A percentile compares a stretch with the other conserved stretches of the same genome.
Evolutionary conservation across 2,329 filamentous ascomycete species (phyloP).

Genomic region (Fusarium nelsonii): DNA sequence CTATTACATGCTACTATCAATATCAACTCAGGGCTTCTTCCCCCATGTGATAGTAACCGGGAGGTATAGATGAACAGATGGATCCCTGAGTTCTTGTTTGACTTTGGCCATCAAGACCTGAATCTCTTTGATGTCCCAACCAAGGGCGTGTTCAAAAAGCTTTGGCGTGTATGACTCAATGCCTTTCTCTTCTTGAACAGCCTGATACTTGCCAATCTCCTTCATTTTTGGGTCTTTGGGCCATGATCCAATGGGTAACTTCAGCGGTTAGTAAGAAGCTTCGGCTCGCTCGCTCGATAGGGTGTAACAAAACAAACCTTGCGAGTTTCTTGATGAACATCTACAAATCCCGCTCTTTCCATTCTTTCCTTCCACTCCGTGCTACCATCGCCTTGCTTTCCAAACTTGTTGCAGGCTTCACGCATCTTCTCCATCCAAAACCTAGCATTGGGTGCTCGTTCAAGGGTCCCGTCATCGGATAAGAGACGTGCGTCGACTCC

Average conservation of each 20-base stretch:
- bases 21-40: constrained; percentile 14
- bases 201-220: constrained; percentile 27
- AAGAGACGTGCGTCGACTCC: constrained; percentile 6
- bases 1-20: too few species aligned
- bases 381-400: constrained; percentile 17
- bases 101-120: constrained; percentile 34
- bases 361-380: constrained; percentile 16
- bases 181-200: constrained; percentile 24
- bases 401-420: constrained; percentile 25
- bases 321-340: constrained; percentile 10
- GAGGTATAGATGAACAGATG: constrained; percentile 32
- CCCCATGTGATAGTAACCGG: constrained; percentile 32
- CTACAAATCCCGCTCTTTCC: constrained; percentile 9
- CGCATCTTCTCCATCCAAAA: constrained; percentile 7
- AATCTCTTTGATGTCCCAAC: constrained; percentile 29
- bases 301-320: constrained; percentile 1
- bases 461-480: constrained; percentile 16
- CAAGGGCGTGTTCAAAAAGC: constrained; percentile 27
- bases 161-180: constrained; percentile 36
- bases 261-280: neutral
- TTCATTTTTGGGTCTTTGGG: constrained; percentile 25
- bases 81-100: constrained; percentile 32
- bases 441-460: constrained; percentile 13
- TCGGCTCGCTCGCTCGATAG: too few species aligned
- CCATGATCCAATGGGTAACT: constrained; percentile 30